phyloP scores from a whole-genome alignment of 176 grass and related monocot species.

The Carex parvula region DNA sequence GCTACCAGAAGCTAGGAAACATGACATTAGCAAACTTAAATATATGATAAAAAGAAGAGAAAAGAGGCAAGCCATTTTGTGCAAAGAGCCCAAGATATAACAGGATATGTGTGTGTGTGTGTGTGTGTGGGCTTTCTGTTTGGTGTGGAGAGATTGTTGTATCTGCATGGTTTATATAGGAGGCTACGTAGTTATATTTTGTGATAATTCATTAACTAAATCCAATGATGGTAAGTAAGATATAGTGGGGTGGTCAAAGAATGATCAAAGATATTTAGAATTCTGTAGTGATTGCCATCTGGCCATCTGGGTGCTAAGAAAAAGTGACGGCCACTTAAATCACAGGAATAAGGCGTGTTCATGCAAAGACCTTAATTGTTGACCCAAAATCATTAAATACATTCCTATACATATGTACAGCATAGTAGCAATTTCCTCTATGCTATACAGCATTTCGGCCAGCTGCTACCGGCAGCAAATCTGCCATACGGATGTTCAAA shows the following conservation, averaged over 20 bases:
- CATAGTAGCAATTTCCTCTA: too few relatives aligned
- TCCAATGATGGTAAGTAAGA: neutral
- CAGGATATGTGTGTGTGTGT: too few relatives aligned
- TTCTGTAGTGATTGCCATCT: neutral
- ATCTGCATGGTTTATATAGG: neutral
- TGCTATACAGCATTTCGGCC: too few relatives aligned
- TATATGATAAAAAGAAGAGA: neutral
- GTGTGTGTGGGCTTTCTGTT: neutral
- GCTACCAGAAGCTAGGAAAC: neutral
- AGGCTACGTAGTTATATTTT: neutral
- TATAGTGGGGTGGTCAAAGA: neutral
- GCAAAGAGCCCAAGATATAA: neutral
- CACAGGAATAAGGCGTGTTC: neutral
- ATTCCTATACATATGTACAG: too few relatives aligned
- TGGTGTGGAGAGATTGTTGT: neutral
- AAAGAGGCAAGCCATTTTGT: neutral
- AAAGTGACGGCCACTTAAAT: neutral
- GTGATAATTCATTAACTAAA: neutral
- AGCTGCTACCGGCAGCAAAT: too few relatives aligned
- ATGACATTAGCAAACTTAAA: neutral
- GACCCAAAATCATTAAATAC: neutral
- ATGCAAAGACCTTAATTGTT: neutral
- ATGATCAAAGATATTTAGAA: neutral
- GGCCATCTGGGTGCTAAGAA: neutral
- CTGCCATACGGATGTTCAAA: too few relatives aligned